A percentile compares a stretch with the other conserved stretches of the same genome.
Conservation (phyloP, 768 basidiomycete genomes). For the Plicaturopsis crispa region DNA sequence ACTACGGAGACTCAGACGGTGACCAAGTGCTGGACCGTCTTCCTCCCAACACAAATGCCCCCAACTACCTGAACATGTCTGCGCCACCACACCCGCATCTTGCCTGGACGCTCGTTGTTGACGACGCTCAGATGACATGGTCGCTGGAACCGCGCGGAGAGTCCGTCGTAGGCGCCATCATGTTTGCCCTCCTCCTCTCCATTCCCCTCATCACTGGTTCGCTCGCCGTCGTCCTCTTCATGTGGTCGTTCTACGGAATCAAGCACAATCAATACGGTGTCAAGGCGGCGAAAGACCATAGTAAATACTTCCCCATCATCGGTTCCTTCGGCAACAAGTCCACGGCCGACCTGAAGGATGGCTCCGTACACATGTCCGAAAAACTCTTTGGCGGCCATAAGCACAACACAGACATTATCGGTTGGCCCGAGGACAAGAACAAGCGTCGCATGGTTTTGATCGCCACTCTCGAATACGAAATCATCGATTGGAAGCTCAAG, state of each 20-base stretch:
- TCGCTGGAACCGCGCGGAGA: constrained; percentile 75
- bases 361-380: constrained; percentile 44
- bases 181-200: constrained; percentile 75
- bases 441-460: constrained; percentile 91
- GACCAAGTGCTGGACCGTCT: constrained; percentile 88
- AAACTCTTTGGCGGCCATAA: constrained; percentile 63
- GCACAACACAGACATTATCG: constrained; percentile 66
- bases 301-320: constrained; percentile 86
- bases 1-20: constrained; percentile 84
- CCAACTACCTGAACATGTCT: constrained; percentile 89
- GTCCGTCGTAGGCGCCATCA: constrained; percentile 73
- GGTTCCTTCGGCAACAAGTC: constrained; percentile 60
- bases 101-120: constrained; percentile 77
- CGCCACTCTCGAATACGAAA: constrained; percentile 90
- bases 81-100: constrained; percentile 84
- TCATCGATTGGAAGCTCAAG: constrained; percentile 95
- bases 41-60: constrained; percentile 78
- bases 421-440: constrained; percentile 93
- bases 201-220: constrained; percentile 84
- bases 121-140: constrained; percentile 77
- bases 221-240: constrained; percentile 79
- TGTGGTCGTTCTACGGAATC: constrained; percentile 96
- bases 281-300: constrained; percentile 59
- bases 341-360: constrained; percentile 63
- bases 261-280: constrained; percentile 90